These are phyloP conservation scores for Epichloe typhina DNA, from an alignment of 2,329 filamentous ascomycete species.

Conservation along the genomic window DNA sequence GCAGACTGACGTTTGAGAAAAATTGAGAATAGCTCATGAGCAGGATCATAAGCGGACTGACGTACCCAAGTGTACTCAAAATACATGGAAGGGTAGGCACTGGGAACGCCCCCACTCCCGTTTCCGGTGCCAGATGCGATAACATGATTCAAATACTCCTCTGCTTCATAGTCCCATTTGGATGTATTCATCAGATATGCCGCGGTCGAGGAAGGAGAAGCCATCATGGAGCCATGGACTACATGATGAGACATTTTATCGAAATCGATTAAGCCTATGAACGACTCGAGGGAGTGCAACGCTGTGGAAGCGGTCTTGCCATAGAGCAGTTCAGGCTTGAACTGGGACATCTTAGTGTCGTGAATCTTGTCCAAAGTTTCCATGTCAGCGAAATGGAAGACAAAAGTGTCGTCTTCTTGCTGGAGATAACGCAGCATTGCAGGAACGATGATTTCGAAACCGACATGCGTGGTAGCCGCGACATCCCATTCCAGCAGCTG, in stretches of 20 bases:
- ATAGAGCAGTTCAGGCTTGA: neutral
- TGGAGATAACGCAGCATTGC: slow-evolving; percentile 4
- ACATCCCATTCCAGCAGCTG: slow-evolving; percentile 5
- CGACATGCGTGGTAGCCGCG: slow-evolving; percentile 6
- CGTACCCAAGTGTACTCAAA: slow-evolving; percentile 4
- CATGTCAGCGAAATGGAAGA: slow-evolving; percentile 4
- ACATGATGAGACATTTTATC: slow-evolving; percentile 6
- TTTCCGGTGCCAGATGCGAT: neutral
- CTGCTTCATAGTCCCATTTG: slow-evolving; percentile 8
- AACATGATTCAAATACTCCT: slow-evolving; percentile 8
- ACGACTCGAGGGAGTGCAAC: slow-evolving; percentile 10
- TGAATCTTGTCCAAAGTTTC: neutral
- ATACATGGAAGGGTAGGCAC: slow-evolving; percentile 6
- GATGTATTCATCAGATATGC: slow-evolving; percentile 9
- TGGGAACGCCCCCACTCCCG: slow-evolving; percentile 6
- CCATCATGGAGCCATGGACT: slow-evolving; percentile 9
- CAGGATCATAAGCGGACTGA: neutral
- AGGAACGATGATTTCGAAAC: slow-evolving; percentile 10
- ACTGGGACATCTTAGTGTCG: neutral
- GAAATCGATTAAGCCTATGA: slow-evolving; percentile 9
- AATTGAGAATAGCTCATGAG: neutral
- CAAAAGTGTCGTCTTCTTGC: neutral
- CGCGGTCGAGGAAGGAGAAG: slow-evolving; percentile 10
- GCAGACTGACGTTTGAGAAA: neutral
- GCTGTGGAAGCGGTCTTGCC: neutral